Evolutionary conservation across 179 eudicot genomes (phyloP).

Genomic region (Beta macrorhiza): DNA sequence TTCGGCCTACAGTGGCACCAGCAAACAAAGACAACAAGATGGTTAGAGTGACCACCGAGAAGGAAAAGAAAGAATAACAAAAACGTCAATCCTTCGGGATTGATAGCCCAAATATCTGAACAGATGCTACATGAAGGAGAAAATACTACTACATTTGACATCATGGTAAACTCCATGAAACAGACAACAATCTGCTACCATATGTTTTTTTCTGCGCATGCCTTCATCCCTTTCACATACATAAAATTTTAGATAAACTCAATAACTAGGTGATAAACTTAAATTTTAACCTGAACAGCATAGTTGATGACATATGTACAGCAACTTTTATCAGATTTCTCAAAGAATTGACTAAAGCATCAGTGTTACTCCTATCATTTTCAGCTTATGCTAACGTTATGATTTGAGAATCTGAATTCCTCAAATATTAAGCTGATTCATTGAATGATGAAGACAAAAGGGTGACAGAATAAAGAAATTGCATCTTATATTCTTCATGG

Average conservation of each 20-base stretch:
- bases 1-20: constrained; percentile 55
- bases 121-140: neutral
- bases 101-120: neutral
- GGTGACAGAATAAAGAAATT: neutral
- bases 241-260: neutral
- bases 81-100: neutral
- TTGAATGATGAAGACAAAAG: neutral
- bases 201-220: neutral
- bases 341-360: neutral
- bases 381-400: neutral
- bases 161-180: neutral
- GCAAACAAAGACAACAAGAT: constrained; percentile 6
- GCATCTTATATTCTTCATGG: neutral
- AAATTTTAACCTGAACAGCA: neutral
- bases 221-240: neutral
- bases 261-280: neutral
- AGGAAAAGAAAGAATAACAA: too few relatives aligned
- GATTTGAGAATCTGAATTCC: neutral
- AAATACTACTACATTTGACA: neutral
- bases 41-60: constrained; percentile 1
- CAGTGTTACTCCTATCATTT: neutral
- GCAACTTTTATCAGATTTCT: neutral
- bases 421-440: neutral
- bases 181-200: neutral
- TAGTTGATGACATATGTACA: neutral